Conservation (phyloP, 768 basidiomycete species). For the Russula brevipes region DNA sequence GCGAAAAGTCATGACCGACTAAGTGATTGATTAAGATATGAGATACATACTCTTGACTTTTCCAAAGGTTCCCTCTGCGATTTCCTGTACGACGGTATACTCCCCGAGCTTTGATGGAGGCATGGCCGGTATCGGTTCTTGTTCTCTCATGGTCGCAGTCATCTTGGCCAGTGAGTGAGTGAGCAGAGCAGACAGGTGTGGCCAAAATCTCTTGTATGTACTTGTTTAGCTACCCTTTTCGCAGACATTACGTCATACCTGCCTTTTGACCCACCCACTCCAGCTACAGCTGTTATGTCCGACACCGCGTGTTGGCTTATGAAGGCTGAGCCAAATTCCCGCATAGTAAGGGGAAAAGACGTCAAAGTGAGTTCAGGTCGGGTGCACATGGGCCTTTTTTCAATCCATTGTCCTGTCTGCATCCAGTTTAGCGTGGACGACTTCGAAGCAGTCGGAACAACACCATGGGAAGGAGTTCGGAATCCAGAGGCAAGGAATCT, state of each 20-base stretch:
- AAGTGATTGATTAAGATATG: neutral
- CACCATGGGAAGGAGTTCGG: slow-evolving; percentile 85
- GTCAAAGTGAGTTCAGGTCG: slow-evolving; percentile 56
- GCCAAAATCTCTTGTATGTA: slow-evolving; percentile 15
- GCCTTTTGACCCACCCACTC: neutral
- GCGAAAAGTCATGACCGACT: slow-evolving; percentile 15
- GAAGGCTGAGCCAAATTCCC: slow-evolving; percentile 83
- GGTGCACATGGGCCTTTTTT: neutral
- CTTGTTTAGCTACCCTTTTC: slow-evolving; percentile 3
- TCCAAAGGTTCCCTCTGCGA: slow-evolving; percentile 96
- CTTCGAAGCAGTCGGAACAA: slow-evolving; percentile 63
- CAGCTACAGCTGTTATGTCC: neutral
- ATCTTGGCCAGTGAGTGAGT: neutral
- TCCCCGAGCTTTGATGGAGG: slow-evolving; percentile 79
- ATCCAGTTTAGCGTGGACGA: slow-evolving; percentile 75
- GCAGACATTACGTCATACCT: slow-evolving; percentile 12
- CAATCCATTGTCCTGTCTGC: neutral
- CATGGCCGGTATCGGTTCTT: slow-evolving; percentile 33
- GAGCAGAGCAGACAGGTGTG: no score
- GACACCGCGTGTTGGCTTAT: slow-evolving; percentile 54
- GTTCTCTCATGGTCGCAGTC: slow-evolving; percentile 27
- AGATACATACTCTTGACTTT: slow-evolving; percentile 90
- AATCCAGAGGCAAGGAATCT: slow-evolving; percentile 79
- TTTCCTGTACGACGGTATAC: slow-evolving; percentile 81
- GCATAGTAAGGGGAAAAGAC: slow-evolving; percentile 80